Percentiles rank a stretch among this genome's conserved stretches.
Conservation (phyloP, 306 rosid species). For the Fragaria nilgerrensis region DNA sequence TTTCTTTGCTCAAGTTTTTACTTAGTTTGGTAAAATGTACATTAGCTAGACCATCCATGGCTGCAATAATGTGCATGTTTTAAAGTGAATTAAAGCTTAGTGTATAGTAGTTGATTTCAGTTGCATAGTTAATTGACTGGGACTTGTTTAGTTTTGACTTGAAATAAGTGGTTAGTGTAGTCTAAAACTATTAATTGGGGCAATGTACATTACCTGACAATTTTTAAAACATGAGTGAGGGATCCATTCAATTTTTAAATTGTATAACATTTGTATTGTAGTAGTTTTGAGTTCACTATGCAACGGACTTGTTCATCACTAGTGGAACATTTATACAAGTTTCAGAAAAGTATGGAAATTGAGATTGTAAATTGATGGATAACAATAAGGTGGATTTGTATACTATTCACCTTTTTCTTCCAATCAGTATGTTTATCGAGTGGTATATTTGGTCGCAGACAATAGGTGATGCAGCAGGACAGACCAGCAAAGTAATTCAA, state of each 20-base stretch:
- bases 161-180: not conserved
- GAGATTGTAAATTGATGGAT: not conserved
- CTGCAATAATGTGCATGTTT: not conserved
- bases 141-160: not conserved
- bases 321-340: not conserved
- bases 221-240: not conserved
- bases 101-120: not conserved
- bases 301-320: not conserved
- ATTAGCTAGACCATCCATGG: not conserved
- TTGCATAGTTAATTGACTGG: not conserved
- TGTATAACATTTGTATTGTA: not conserved
- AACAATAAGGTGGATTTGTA: not conserved
- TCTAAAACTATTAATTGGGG: not conserved
- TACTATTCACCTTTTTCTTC: not conserved
- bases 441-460: constrained; percentile 53
- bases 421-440: constrained; percentile 10
- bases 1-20: not conserved
- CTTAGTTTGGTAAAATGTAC: not conserved
- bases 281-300: not conserved
- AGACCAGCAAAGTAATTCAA: constrained; percentile 76
- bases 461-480: constrained; percentile 75
- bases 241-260: not conserved
- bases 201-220: not conserved
- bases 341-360: not conserved
- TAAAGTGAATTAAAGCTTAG: not conserved